phyloP scores from a whole-genome alignment of 768 basidiomycete species.

The Naematelia encephala region DNA sequence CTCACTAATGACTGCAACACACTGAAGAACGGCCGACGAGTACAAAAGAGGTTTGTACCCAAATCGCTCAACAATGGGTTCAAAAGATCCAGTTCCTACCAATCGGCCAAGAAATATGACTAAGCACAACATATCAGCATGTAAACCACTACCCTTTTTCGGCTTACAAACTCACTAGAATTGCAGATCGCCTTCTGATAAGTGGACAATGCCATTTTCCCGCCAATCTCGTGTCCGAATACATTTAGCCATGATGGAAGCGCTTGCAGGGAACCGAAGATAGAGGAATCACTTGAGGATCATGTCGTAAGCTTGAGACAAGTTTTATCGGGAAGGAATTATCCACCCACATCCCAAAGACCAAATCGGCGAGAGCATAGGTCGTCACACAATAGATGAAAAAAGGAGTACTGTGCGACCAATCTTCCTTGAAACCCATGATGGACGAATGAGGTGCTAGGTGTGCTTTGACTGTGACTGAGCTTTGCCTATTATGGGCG shows the following conservation, averaged over 20 bases:
- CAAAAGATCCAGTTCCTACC: slow-evolving; percentile 5
- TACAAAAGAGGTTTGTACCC: slow-evolving; percentile 11
- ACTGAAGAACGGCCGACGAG: slow-evolving; percentile 4
- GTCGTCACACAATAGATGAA: slow-evolving; percentile 8
- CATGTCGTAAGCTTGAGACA: neutral
- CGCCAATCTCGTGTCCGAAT: slow-evolving; percentile 6
- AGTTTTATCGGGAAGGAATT: neutral
- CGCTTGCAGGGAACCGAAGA: slow-evolving; percentile 17
- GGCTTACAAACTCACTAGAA: slow-evolving; percentile 6
- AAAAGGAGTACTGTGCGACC: slow-evolving; percentile 2
- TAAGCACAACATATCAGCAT: neutral
- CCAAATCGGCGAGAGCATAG: slow-evolving; percentile 8
- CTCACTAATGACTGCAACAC: slow-evolving; percentile 10
- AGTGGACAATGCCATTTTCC: neutral
- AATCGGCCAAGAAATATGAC: slow-evolving; percentile 17
- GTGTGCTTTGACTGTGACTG: too few relatives aligned
- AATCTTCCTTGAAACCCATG: slow-evolving; percentile 3
- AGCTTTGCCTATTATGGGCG: too few relatives aligned
- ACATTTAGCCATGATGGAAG: slow-evolving; percentile 15
- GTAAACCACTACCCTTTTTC: too few relatives aligned
- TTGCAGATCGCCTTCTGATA: slow-evolving; percentile 6
- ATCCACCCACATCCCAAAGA: slow-evolving; percentile 11
- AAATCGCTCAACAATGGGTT: slow-evolving; percentile 10
- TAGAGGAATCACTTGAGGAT: slow-evolving; percentile 11
- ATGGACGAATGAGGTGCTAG: neutral